Base-by-base conservation (phyloP, 2,329 filamentous ascomycete species). In the Nemania sp. region DNA sequence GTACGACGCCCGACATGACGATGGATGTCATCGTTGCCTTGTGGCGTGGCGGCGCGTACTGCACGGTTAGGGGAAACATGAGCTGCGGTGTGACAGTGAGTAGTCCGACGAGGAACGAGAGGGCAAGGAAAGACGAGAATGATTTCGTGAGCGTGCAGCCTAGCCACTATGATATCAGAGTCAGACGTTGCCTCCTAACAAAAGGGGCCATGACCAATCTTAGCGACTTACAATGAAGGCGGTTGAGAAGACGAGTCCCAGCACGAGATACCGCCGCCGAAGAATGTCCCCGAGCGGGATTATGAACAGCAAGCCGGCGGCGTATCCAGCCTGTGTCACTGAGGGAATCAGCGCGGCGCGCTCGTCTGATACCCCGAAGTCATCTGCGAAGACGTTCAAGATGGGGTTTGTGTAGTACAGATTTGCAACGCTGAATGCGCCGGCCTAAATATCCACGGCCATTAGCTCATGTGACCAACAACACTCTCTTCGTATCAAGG, bases 391-490 rank as follows among this genome's bases (percentile, higher is more conserved):
- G 58, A 92, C 87, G 75, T 94, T 93, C 26, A 95, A 82, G 54
- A 95, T 92, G 0, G 93, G 92, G 74, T 94, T 92, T 67, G 87
- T 92, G 79, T 95, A 94, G 80, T 95, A 95, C 2, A 95, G 82
- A 73, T 94, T 94, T 20, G 92, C 92, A 6, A 94, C 92, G 0
- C 91, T 93, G 72, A 93, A 89, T 3, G 89, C 86, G 0, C 82
- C 81, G 2, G 86, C 80, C 86, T 88, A 24, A 18, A 20, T 15
- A 7, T 53, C 2, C 10, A n/a, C n/a, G n/a, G 5, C 10, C 24
- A 20, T 69, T 32, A 62, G 32, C 22, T 27, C 24, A 41, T 18
- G n/a, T 6, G 6, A 45, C 18, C 18, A 41, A 41, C 38, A 41
- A 15, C 38, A 3, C 6, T 13, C 6, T 10, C 18, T 15, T n/a